Percentiles rank a stretch among this genome's conserved stretches.
phyloP scores from a whole-genome alignment of 2,329 filamentous ascomycete species.

The Metarhizium rileyi region DNA sequence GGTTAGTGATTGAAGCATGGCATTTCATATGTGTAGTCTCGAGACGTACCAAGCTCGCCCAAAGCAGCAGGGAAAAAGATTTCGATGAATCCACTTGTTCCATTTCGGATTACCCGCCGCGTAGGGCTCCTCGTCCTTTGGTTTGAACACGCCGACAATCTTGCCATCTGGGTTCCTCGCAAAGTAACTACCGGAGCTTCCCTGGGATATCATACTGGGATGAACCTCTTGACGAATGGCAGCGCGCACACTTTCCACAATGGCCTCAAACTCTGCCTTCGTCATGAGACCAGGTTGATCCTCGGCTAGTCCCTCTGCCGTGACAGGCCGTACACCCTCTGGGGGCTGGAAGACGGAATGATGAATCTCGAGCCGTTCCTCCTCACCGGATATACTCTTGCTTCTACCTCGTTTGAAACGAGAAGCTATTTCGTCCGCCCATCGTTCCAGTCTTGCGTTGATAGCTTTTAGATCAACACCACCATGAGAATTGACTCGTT shows the following conservation, averaged over 20 bases:
- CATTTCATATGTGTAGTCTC: background rate
- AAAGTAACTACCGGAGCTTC: slow-evolving; percentile 97
- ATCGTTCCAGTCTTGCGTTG: slow-evolving; percentile 87
- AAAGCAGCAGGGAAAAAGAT: slow-evolving; percentile 95
- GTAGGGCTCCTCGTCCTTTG: slow-evolving; percentile 97
- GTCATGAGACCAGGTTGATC: slow-evolving; percentile 58
- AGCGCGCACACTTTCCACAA: slow-evolving; percentile 79
- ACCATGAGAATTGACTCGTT: slow-evolving; percentile 57
- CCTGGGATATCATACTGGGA: slow-evolving; percentile 92
- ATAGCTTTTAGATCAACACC: slow-evolving; percentile 98
- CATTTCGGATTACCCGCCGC: slow-evolving; percentile 96
- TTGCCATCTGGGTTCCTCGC: slow-evolving; percentile 85
- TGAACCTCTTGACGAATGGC: slow-evolving; percentile 89
- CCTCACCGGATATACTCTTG: slow-evolving; percentile 62
- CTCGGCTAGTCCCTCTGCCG: slow-evolving; percentile 62
- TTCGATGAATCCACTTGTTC: slow-evolving; percentile 99
- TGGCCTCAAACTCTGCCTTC: slow-evolving; percentile 71
- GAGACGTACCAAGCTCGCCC: slow-evolving; percentile 67
- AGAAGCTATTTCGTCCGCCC: slow-evolving; percentile 95
- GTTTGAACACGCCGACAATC: slow-evolving; percentile 96
- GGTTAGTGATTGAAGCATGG: background rate
- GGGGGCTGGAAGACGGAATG: slow-evolving; percentile 94
- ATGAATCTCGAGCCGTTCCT: slow-evolving; percentile 88
- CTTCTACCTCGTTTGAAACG: slow-evolving; percentile 85
- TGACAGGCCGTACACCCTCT: slow-evolving; percentile 73